Conservation (phyloP, 2,329 filamentous ascomycete genomes). For the Scedosporium dehoogii region DNA sequence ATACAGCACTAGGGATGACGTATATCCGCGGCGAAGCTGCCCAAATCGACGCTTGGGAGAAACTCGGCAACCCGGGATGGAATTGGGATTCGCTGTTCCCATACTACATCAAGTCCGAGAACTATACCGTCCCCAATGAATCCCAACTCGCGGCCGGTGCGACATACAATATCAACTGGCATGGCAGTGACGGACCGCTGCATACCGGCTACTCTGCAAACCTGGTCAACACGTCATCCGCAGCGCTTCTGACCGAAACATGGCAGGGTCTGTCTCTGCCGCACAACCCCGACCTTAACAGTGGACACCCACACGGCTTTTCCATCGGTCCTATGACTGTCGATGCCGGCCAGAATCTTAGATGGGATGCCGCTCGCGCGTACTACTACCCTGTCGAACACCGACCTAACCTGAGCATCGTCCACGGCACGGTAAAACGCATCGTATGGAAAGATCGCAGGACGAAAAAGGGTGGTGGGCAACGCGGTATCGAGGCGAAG, state of each 20-base stretch:
- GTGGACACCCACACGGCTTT: slow-evolving; percentile 38
- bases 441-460: slow-evolving; percentile 9
- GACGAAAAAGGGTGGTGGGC: not conserved
- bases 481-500: slow-evolving; percentile 17
- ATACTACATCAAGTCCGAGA: slow-evolving; percentile 19
- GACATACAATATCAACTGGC: slow-evolving; percentile 19
- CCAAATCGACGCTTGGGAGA: slow-evolving; percentile 29
- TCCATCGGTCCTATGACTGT: slow-evolving; percentile 40
- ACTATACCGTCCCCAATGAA: slow-evolving; percentile 13
- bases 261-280: slow-evolving; percentile 27
- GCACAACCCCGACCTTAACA: slow-evolving; percentile 31
- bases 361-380: slow-evolving; percentile 35
- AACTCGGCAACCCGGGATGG: slow-evolving; percentile 26
- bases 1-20: slow-evolving; percentile 25
- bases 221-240: slow-evolving; percentile 24
- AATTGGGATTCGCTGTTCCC: slow-evolving; percentile 24
- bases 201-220: slow-evolving; percentile 25
- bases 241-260: slow-evolving; percentile 17
- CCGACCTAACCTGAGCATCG: slow-evolving; percentile 29
- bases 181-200: slow-evolving; percentile 18
- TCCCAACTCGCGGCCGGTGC: slow-evolving; percentile 25
- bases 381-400: slow-evolving; percentile 29
- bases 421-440: slow-evolving; percentile 11
- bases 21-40: slow-evolving; percentile 31
- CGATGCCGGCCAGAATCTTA: slow-evolving; percentile 28